Percentiles rank a stretch among this genome's conserved stretches.
Conservation (phyloP, 2,329 filamentous ascomycete species). For the Apiospora sp. region DNA sequence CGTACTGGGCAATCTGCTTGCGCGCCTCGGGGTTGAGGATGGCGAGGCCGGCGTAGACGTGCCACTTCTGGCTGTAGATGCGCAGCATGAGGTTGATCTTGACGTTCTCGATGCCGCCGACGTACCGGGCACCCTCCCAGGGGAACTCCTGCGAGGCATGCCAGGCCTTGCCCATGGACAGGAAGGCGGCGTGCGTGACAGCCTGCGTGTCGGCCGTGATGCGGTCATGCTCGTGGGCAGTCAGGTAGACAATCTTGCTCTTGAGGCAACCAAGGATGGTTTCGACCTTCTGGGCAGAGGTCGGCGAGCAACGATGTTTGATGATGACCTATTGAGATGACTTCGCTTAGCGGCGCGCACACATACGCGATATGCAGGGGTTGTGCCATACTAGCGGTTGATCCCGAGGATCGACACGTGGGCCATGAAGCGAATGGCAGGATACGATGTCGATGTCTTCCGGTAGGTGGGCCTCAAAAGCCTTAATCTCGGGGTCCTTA, state of each 20-base stretch:
- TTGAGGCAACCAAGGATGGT: conserved; percentile 81
- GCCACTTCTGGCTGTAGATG: conserved; percentile 99
- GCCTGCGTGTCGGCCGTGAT: conserved; percentile 99
- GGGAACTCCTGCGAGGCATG: conserved; percentile 94
- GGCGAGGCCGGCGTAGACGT: conserved; percentile 96
- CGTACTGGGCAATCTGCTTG: conserved; percentile 93
- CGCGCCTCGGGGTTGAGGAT: conserved; percentile 95
- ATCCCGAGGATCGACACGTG: conserved; percentile 84
- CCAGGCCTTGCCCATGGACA: conserved; percentile 98
- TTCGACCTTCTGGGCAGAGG: conserved; percentile 80
- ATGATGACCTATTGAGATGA: conserved; percentile 70
- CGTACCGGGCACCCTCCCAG: conserved; percentile 95
- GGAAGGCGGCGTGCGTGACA: conserved; percentile 95
- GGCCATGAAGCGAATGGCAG: conserved; percentile 95
- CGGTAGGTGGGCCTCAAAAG: conserved; percentile 90
- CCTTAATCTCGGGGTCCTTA: conserved; percentile 94
- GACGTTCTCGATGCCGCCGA: conserved; percentile 97
- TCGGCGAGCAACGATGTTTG: conserved; percentile 85
- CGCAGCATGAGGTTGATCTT: conserved; percentile 98
- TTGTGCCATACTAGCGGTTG: conserved; percentile 78
- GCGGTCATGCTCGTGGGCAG: conserved; percentile 87
- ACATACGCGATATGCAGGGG: neutral
- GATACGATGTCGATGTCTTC: conserved; percentile 91
- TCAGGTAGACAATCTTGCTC: conserved; percentile 87
- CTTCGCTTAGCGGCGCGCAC: conserved; percentile 11